Evolutionary conservation across 148 eudicot genomes (phyloP).

Genomic region (Heliosperma pusillum): DNA sequence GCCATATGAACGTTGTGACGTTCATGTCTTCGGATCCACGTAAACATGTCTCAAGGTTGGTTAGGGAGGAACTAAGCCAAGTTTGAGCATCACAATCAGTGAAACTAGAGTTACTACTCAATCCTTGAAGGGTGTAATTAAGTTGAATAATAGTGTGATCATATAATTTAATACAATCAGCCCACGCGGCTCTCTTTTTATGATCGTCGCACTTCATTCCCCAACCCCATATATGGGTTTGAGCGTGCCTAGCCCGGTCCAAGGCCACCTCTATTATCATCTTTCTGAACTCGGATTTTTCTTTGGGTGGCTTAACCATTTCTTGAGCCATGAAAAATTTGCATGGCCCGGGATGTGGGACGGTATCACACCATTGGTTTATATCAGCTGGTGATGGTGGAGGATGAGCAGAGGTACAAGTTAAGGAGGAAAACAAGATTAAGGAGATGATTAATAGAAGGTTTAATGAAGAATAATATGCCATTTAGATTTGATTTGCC

Average conservation of each 20-base stretch:
- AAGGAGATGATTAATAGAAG: slow-evolving; percentile 1
- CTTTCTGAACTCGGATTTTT: slow-evolving; percentile 41
- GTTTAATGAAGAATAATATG: slow-evolving; percentile 5
- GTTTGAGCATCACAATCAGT: slow-evolving; percentile 38
- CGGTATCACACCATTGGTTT: slow-evolving; percentile 50
- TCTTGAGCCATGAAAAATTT: slow-evolving; percentile 40
- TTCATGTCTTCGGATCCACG: slow-evolving; percentile 36
- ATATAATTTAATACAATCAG: slow-evolving; percentile 53
- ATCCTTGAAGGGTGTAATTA: slow-evolving; percentile 42
- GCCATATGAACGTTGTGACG: slow-evolving; percentile 31
- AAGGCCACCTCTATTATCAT: slow-evolving; percentile 52
- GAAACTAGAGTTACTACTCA: slow-evolving; percentile 30
- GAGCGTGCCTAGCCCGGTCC: slow-evolving; percentile 38
- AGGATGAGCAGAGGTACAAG: slow-evolving; percentile 10
- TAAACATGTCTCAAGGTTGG: slow-evolving; percentile 42
- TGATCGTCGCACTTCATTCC: slow-evolving; percentile 34
- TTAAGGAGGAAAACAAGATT: slow-evolving; percentile 12
- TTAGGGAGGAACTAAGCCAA: slow-evolving; percentile 43
- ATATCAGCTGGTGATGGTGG: slow-evolving; percentile 21
- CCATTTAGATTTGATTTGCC: slow-evolving; percentile 17
- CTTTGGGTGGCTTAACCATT: slow-evolving; percentile 35
- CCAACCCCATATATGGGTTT: slow-evolving; percentile 32
- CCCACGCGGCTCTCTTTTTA: slow-evolving; percentile 42
- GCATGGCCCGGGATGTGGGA: slow-evolving; percentile 46
- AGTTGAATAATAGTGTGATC: slow-evolving; percentile 53